phyloP scores from a whole-genome alignment of 73 alveolate genomes.

The Symbiodinium pilosum region DNA sequence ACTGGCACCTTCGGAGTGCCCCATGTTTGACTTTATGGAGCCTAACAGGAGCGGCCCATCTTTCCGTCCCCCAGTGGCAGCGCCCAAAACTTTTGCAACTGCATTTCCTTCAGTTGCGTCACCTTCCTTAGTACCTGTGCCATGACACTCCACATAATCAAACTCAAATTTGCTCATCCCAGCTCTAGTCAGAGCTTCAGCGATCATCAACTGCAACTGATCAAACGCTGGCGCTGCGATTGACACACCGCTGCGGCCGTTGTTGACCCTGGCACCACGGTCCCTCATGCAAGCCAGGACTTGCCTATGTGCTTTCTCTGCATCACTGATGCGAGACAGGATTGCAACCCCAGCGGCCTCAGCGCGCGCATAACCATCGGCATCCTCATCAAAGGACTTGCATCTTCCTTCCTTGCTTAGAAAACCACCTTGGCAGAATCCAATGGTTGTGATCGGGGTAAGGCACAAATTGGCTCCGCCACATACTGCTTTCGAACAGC shows the following conservation, averaged over 20 bases:
- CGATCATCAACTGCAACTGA: background rate
- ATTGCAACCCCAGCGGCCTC: slow-evolving; percentile 47
- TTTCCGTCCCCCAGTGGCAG: background rate
- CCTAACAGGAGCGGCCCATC: slow-evolving; percentile 1
- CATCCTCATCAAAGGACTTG: slow-evolving; percentile 36
- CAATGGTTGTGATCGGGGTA: background rate
- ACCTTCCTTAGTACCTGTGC: slow-evolving; percentile 35
- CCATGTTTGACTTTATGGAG: slow-evolving; percentile 25
- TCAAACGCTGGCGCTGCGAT: background rate
- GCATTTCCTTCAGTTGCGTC: background rate
- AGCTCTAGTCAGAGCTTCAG: background rate
- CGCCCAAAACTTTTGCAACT: background rate
- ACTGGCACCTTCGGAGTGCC: slow-evolving; percentile 34
- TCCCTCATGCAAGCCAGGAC: background rate
- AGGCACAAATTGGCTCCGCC: background rate
- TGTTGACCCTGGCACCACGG: background rate
- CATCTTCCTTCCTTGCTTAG: slow-evolving; percentile 31
- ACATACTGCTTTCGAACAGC: background rate
- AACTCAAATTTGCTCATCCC: background rate
- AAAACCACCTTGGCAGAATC: background rate
- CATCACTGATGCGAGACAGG: background rate
- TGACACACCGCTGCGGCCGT: background rate
- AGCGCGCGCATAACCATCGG: slow-evolving; percentile 46
- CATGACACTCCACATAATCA: slow-evolving; percentile 49
- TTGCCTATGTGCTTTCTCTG: background rate